Conservation (phyloP, 768 basidiomycete species). For the Lepiota brunneoincarnata region DNA sequence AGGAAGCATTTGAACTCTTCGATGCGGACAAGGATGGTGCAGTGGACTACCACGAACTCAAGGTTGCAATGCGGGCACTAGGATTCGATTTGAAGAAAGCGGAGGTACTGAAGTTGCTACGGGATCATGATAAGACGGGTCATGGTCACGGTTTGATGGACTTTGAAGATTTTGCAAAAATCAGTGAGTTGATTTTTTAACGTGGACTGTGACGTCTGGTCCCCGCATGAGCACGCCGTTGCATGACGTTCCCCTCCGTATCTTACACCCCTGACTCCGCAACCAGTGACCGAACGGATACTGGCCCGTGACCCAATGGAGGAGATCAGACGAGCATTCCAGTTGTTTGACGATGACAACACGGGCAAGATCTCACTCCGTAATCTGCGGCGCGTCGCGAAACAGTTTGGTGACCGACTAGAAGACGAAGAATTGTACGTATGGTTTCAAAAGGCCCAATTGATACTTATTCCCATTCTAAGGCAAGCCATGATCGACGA, state of each 20-base stretch:
- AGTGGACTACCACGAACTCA: slow-evolving; percentile 97
- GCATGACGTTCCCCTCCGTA: background rate
- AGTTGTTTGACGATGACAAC: slow-evolving; percentile 94
- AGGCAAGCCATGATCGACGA: slow-evolving; percentile 99
- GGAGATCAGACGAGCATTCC: slow-evolving; percentile 94
- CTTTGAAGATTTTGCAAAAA: slow-evolving; percentile 90
- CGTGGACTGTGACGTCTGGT: background rate
- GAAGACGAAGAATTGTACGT: slow-evolving; percentile 97
- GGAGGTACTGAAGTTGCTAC: slow-evolving; percentile 90
- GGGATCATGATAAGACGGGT: slow-evolving; percentile 86
- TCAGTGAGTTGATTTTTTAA: slow-evolving; percentile 57
- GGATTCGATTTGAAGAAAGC: slow-evolving; percentile 99
- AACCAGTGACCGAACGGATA: slow-evolving; percentile 89
- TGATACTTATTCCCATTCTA: slow-evolving; percentile 1
- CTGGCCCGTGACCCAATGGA: slow-evolving; percentile 94
- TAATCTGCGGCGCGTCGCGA: slow-evolving; percentile 90
- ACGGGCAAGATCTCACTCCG: slow-evolving; percentile 92
- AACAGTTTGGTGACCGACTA: slow-evolving; percentile 92
- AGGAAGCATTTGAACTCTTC: slow-evolving; percentile 98
- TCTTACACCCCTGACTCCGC: slow-evolving; percentile 11
- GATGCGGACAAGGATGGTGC: slow-evolving; percentile 98
- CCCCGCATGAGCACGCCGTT: background rate
- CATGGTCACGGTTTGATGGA: slow-evolving; percentile 81
- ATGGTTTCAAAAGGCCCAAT: background rate
- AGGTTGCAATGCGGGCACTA: slow-evolving; percentile 96